Percentiles rank a stretch among this genome's conserved stretches.
These are phyloP conservation scores for Epichloe festucae DNA, from an alignment of 2,329 filamentous ascomycete genomes.

Conservation along the genomic window DNA sequence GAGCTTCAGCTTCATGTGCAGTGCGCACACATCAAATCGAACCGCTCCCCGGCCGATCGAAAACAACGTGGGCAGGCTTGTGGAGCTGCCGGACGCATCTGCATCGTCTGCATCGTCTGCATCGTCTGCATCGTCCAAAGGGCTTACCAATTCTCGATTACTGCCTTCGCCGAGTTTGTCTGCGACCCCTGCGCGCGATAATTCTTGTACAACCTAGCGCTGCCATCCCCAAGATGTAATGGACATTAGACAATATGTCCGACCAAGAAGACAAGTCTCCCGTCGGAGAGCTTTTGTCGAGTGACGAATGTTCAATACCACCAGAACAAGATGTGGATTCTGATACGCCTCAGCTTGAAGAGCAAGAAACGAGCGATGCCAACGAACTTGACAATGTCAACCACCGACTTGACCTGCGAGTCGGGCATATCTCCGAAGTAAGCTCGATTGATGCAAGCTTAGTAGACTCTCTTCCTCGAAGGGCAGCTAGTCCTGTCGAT, in stretches of 20 bases:
- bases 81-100: neutral
- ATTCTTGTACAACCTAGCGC: neutral
- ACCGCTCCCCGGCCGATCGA: neutral
- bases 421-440: slow-evolving; percentile 34
- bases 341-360: slow-evolving; percentile 5
- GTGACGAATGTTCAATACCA: slow-evolving; percentile 29
- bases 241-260: slow-evolving; percentile 31
- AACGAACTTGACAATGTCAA: slow-evolving; percentile 2
- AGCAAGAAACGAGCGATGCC: neutral
- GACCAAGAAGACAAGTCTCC: slow-evolving; percentile 33
- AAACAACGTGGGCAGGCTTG: neutral
- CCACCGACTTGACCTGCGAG: slow-evolving; percentile 32
- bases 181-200: neutral
- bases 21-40: neutral
- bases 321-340: slow-evolving; percentile 16
- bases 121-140: neutral
- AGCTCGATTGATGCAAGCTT: slow-evolving; percentile 35
- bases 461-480: slow-evolving; percentile 36
- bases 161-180: neutral
- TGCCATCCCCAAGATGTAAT: slow-evolving; percentile 18
- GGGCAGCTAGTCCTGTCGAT: slow-evolving; percentile 53
- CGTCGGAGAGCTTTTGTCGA: slow-evolving; percentile 24
- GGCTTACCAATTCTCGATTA: neutral
- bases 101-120: neutral
- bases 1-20: neutral